Conservation (phyloP, 192 early-diverging fungal genomes). For the Mortierella alpina region DNA sequence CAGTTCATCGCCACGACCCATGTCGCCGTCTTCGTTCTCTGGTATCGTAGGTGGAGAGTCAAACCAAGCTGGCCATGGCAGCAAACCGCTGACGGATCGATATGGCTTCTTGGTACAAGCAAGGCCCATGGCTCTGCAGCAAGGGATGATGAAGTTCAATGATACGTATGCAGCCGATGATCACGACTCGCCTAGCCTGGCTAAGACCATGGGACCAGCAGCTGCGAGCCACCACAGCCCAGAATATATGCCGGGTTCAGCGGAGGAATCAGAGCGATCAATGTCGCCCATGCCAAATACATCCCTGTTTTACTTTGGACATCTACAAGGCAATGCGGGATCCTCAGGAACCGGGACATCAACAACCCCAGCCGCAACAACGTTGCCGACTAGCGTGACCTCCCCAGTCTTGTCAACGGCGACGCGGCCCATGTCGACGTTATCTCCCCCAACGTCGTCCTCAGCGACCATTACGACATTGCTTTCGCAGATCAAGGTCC, state of each 20-base stretch:
- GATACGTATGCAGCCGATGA: constrained; percentile 32
- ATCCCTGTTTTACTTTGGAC: constrained; percentile 29
- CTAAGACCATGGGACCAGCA: not conserved
- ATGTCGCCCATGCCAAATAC: constrained; percentile 13
- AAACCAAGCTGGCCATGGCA: constrained; percentile 7
- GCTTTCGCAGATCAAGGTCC: constrained; percentile 51
- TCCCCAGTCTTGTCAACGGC: constrained; percentile 41
- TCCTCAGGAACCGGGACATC: constrained; percentile 8
- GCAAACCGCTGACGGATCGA: constrained; percentile 46
- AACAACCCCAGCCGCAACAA: constrained; percentile 8
- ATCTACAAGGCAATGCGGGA: not conserved
- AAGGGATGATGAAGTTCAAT: constrained; percentile 39
- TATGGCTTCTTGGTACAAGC: constrained; percentile 51
- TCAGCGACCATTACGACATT: constrained; percentile 26
- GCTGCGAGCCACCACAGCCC: not conserved
- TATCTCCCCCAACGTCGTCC: constrained; percentile 34
- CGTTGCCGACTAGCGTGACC: constrained; percentile 15
- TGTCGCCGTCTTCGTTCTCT: constrained; percentile 19
- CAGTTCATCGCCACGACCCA: constrained; percentile 17
- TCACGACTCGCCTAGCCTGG: constrained; percentile 18
- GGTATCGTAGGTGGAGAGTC: not conserved
- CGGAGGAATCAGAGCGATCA: constrained; percentile 18
- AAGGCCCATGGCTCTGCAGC: constrained; percentile 45
- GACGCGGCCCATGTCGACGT: constrained; percentile 36
- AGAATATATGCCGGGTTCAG: constrained; percentile 17